Conservation (phyloP, 306 rosid species). For the Vigna trinervia region DNA sequence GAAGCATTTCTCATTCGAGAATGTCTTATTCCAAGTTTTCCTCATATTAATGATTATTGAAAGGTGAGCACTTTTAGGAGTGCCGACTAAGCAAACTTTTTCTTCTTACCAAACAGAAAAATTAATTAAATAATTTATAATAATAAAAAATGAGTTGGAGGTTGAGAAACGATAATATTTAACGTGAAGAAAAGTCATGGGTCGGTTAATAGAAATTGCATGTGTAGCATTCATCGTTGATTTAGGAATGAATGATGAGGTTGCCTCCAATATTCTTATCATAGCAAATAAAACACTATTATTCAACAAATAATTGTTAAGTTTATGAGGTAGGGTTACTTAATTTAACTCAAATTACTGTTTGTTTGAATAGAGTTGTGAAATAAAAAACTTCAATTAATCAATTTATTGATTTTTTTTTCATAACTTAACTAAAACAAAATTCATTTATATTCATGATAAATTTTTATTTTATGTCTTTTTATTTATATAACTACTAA, state of each 20-base stretch:
- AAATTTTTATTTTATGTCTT: too few species aligned
- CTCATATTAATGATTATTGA: background rate
- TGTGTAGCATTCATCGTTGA: background rate
- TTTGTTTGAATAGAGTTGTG: too few species aligned
- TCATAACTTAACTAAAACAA: too few species aligned
- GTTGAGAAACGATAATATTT: background rate
- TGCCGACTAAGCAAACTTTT: slow-evolving; percentile 34
- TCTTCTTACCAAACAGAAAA: background rate
- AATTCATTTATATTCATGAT: too few species aligned
- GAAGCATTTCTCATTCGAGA: background rate
- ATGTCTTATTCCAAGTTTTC: background rate
- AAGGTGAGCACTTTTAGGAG: background rate
- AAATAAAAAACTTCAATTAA: too few species aligned
- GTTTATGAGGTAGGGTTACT: too few species aligned
- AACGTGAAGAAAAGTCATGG: background rate
- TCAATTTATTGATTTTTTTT: too few species aligned
- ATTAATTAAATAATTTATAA: background rate
- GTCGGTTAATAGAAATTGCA: background rate
- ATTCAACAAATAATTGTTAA: too few species aligned
- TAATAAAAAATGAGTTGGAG: background rate
- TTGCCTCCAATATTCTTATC: background rate
- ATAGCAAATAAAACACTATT: too few species aligned
- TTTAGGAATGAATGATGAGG: background rate
- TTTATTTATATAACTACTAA: too few species aligned
- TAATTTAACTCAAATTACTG: too few species aligned